Conservation (phyloP, 1,284 basidiomycete genomes). For the Heimioporus retisporus region DNA sequence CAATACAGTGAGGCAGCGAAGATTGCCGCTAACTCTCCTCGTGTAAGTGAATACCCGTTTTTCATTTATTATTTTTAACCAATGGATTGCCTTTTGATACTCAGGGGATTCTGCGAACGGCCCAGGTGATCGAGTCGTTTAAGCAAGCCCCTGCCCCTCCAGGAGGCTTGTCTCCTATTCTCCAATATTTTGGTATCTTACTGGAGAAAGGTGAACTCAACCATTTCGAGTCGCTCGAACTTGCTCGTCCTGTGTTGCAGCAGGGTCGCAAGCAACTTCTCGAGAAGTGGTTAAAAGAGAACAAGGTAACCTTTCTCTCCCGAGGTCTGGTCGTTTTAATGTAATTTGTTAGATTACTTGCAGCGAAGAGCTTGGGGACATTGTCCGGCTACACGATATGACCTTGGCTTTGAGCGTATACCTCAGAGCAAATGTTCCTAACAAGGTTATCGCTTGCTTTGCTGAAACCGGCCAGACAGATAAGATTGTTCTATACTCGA, state of each 20-base stretch:
- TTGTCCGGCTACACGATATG: conserved; percentile 97
- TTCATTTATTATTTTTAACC: background rate
- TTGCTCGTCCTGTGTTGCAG: conserved; percentile 95
- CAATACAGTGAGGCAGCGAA: conserved; percentile 99
- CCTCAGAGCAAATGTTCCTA: conserved; percentile 97
- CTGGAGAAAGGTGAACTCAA: conserved; percentile 99
- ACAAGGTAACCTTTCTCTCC: conserved; percentile 74
- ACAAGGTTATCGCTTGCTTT: conserved; percentile 99
- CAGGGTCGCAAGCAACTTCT: conserved; percentile 98
- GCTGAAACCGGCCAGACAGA: conserved; percentile 99
- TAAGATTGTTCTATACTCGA: conserved; percentile 98
- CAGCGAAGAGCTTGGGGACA: conserved; percentile 98
- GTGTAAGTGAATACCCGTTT: conserved; percentile 54
- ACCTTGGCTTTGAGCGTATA: conserved; percentile 99
- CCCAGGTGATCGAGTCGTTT: conserved; percentile 98
- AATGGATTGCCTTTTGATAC: conserved; percentile 22
- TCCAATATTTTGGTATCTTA: conserved; percentile 99
- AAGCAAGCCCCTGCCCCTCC: conserved; percentile 94
- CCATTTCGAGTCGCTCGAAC: conserved; percentile 96
- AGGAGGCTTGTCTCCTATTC: conserved; percentile 95
- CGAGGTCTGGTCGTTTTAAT: conserved; percentile 20
- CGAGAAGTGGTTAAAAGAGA: conserved; percentile 99
- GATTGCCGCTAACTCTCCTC: conserved; percentile 97
- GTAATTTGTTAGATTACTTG: conserved; percentile 83
- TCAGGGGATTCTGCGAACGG: conserved; percentile 96